Percentiles rank a stretch among this genome's conserved stretches.
Conservation (phyloP, 1,284 basidiomycete species). For the Testicularia cyperi region DNA sequence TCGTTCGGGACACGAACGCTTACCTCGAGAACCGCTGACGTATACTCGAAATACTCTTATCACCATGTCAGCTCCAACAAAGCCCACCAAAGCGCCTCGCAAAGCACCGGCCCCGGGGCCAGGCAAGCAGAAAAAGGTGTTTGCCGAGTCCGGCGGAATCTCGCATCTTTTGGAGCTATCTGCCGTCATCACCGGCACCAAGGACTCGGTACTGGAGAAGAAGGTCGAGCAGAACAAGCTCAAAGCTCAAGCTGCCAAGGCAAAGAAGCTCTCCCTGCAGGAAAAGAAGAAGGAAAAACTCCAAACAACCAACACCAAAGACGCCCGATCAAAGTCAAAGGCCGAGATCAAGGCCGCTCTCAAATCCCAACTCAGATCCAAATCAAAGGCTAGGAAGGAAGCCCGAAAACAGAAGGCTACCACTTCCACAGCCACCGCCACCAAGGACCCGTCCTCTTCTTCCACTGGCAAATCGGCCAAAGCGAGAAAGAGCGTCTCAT, state of each 20-base stretch:
- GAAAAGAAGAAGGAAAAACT: constrained; percentile 2
- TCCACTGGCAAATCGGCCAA: neutral
- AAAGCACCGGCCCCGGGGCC: constrained; percentile 1
- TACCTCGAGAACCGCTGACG: no score
- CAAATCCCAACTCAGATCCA: constrained; percentile 16
- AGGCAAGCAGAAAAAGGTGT: constrained; percentile 13
- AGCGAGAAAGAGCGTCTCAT: constrained; percentile 25
- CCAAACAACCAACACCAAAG: neutral
- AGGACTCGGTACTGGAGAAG: neutral
- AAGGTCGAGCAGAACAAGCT: constrained; percentile 10
- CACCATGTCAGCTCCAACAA: no score
- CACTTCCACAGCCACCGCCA: neutral
- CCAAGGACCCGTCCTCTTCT: neutral
- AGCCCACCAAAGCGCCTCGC: neutral
- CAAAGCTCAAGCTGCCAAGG: constrained; percentile 5
- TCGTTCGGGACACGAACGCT: no score
- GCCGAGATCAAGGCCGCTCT: constrained; percentile 30
- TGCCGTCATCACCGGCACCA: constrained; percentile 17
- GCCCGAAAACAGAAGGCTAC: constrained; percentile 1
- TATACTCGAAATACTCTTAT: no score
- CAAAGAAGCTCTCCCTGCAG: constrained; percentile 5
- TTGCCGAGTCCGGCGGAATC: constrained; percentile 19
- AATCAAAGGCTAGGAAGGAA: constrained; percentile 19
- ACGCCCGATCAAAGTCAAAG: constrained; percentile 10
- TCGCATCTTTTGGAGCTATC: constrained; percentile 30